These are phyloP conservation scores for Nelumbo lutea DNA, from an alignment of 164 flowering plant species.

Conservation along the genomic window DNA sequence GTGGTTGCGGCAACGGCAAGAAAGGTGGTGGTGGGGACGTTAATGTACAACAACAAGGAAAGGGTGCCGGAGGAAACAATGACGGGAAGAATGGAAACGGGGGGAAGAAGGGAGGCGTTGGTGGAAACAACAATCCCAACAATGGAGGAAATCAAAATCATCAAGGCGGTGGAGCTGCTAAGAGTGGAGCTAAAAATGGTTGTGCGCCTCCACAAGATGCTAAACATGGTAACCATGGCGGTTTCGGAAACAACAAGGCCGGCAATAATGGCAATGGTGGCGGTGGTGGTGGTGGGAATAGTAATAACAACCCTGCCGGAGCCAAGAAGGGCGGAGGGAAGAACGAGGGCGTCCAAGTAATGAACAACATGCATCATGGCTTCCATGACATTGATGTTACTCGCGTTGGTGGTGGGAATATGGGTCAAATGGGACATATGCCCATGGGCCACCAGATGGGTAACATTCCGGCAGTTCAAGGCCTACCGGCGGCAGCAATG, in stretches of 20 bases:
- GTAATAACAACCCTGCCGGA: slow-evolving; percentile 27
- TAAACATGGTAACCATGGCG: slow-evolving; percentile 33
- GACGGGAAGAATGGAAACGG: slow-evolving; percentile 27
- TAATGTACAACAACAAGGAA: slow-evolving; percentile 16
- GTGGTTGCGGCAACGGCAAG: slow-evolving; percentile 15
- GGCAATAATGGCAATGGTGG: slow-evolving; percentile 22
- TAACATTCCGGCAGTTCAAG: slow-evolving; percentile 62
- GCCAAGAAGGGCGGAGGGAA: slow-evolving; percentile 40
- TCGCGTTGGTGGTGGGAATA: slow-evolving; percentile 17
- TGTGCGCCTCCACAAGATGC: slow-evolving; percentile 30
- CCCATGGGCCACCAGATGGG: slow-evolving; percentile 44
- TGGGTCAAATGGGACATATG: slow-evolving; percentile 39
- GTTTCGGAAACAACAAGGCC: slow-evolving; percentile 28
- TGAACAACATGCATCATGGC: slow-evolving; percentile 27
- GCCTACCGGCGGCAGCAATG: slow-evolving; percentile 56
- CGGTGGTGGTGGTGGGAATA: slow-evolving; percentile 28
- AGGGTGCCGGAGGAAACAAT: slow-evolving; percentile 24
- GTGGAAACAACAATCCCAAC: slow-evolving; percentile 11
- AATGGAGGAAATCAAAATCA: slow-evolving; percentile 27
- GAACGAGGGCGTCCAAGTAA: slow-evolving; percentile 26
- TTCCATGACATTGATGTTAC: slow-evolving; percentile 34
- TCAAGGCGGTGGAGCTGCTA: slow-evolving; percentile 35
- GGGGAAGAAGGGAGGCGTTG: slow-evolving; percentile 51
- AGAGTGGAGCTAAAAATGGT: slow-evolving; percentile 33
- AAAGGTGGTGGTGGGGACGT: slow-evolving; percentile 17